phyloP scores from a whole-genome alignment of 2,329 filamentous ascomycete genomes.

The Alternaria atra region DNA sequence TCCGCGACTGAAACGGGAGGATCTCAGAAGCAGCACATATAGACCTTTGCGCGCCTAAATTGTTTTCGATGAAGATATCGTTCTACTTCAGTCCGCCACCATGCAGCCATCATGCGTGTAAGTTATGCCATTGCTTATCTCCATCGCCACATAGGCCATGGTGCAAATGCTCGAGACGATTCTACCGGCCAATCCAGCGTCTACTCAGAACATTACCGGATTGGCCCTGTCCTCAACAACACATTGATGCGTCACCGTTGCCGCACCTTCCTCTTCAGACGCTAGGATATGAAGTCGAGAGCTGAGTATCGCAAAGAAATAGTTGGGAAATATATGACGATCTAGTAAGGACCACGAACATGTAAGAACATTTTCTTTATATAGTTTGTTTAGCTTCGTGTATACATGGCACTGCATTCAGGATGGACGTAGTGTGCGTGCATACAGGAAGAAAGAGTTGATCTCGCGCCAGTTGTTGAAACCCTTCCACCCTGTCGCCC shows the following conservation, averaged over 20 bases:
- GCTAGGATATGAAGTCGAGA: too few relatives aligned
- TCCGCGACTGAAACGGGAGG: background rate
- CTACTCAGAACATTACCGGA: background rate
- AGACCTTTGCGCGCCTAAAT: background rate
- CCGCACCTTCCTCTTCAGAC: background rate
- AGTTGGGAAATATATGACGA: too few relatives aligned
- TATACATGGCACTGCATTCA: too few relatives aligned
- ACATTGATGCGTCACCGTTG: background rate
- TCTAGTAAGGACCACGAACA: too few relatives aligned
- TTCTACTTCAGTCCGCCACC: background rate
- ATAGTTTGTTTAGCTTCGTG: too few relatives aligned
- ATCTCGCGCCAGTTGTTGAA: background rate
- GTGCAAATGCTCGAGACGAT: background rate
- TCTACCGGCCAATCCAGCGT: background rate
- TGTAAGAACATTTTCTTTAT: too few relatives aligned
- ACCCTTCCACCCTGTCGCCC: background rate
- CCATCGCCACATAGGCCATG: background rate
- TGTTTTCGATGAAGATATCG: background rate
- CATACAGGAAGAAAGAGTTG: background rate
- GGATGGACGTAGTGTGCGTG: too few relatives aligned
- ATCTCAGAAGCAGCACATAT: background rate
- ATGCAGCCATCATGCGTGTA: background rate
- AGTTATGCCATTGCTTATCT: background rate
- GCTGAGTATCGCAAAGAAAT: too few relatives aligned
- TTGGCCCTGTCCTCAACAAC: background rate